Evolutionary conservation across 805 yeast species (phyloP).

Genomic region (Lachancea mirantina): DNA sequence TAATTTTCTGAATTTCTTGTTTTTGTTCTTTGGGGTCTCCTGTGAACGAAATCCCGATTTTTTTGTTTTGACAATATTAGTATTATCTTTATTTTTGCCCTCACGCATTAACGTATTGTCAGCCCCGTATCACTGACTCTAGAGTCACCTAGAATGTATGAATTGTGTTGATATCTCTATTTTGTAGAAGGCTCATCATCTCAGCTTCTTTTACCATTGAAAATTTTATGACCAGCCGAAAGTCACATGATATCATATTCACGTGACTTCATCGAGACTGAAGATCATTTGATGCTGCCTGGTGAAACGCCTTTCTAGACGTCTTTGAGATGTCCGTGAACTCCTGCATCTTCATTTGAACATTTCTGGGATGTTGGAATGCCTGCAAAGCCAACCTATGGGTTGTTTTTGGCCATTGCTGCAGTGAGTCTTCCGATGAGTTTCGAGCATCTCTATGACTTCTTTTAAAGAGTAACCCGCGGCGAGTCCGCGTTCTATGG

Average conservation of each 20-base stretch:
- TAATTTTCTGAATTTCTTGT: slow-evolving; percentile 17
- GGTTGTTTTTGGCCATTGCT: slow-evolving; percentile 39
- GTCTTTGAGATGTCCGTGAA: background rate
- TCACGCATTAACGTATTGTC: too few relatives aligned
- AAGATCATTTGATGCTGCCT: background rate
- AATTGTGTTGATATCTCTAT: too few relatives aligned
- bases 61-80: background rate
- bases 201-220: slow-evolving; percentile 1
- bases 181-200: too few relatives aligned
- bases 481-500: slow-evolving; percentile 43
- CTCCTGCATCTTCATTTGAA: slow-evolving; percentile 1
- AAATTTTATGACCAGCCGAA: too few relatives aligned
- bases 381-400: slow-evolving; percentile 39
- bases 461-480: slow-evolving; percentile 39
- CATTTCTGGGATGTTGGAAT: slow-evolving; percentile 31
- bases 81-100: background rate
- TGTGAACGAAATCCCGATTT: background rate
- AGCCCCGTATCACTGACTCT: too few relatives aligned
- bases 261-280: too few relatives aligned
- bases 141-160: too few relatives aligned
- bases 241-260: too few relatives aligned
- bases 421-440: slow-evolving; percentile 35
- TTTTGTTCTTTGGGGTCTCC: slow-evolving; percentile 5
- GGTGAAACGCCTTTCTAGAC: background rate
- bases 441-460: slow-evolving; percentile 42